These are phyloP conservation scores for Macrocystidia cucumis DNA, from an alignment of 1,284 basidiomycete genomes.

Conservation along the genomic window DNA sequence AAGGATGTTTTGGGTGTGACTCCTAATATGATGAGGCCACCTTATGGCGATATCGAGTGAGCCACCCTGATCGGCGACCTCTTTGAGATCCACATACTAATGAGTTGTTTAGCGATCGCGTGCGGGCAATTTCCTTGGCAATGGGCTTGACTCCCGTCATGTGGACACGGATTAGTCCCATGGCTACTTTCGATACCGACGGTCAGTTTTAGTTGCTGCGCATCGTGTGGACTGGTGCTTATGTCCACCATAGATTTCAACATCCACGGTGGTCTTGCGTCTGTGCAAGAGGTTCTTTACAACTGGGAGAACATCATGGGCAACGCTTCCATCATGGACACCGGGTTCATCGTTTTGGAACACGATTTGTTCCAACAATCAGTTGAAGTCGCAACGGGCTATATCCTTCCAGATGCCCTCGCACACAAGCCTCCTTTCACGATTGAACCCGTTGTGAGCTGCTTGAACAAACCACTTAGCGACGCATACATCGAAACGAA, in stretches of 20 bases:
- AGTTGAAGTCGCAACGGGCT: slow-evolving; percentile 64
- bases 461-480: slow-evolving; percentile 47
- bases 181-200: slow-evolving; percentile 56
- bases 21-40: slow-evolving; percentile 59
- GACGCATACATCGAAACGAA: slow-evolving; percentile 69
- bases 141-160: slow-evolving; percentile 64
- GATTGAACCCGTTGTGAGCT: slow-evolving; percentile 59
- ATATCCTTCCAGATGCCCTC: slow-evolving; percentile 61
- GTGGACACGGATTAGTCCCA: slow-evolving; percentile 57
- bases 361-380: slow-evolving; percentile 66
- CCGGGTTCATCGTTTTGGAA: slow-evolving; percentile 70
- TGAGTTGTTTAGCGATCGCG: slow-evolving; percentile 74
- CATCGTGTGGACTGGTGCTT: slow-evolving; percentile 9
- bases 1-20: slow-evolving; percentile 70
- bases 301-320: slow-evolving; percentile 61
- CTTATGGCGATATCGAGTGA: slow-evolving; percentile 64
- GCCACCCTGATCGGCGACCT: no score
- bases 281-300: slow-evolving; percentile 46
- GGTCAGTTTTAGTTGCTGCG: slow-evolving; percentile 30
- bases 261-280: slow-evolving; percentile 58
- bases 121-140: slow-evolving; percentile 67
- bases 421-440: slow-evolving; percentile 53
- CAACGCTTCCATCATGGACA: slow-evolving; percentile 39
- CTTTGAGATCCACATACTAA: no score
- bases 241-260: slow-evolving; percentile 54